Conservation (phyloP, 768 basidiomycete genomes). For the Psilocybe subaeruginosa region DNA sequence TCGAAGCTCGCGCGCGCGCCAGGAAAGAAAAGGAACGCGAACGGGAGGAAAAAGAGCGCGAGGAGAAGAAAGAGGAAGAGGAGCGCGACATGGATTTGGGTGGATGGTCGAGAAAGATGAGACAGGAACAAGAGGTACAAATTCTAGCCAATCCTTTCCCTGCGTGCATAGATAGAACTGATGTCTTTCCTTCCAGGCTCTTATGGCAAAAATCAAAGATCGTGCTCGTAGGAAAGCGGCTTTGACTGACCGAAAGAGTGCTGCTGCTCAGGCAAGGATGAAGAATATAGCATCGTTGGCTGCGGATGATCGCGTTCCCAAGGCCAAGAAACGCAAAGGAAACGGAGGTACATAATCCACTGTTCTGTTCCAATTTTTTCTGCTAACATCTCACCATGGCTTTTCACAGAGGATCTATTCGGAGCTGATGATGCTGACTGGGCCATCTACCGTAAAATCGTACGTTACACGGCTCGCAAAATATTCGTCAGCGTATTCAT, state of each 20-base stretch:
- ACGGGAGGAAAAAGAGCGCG: constrained; percentile 67
- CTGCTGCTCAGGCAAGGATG: constrained; percentile 94
- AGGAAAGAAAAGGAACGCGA: constrained; percentile 90
- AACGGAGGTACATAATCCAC: constrained; percentile 61
- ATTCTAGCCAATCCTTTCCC: neutral
- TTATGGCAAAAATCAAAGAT: constrained; percentile 87
- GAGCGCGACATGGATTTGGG: constrained; percentile 72
- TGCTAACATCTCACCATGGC: neutral
- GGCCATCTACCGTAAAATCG: constrained; percentile 97
- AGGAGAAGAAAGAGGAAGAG: constrained; percentile 77
- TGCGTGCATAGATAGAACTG: neutral
- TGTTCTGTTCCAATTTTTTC: neutral
- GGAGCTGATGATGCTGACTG: constrained; percentile 96
- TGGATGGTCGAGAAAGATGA: constrained; percentile 75
- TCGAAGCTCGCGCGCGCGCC: constrained; percentile 84
- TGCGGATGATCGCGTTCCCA: constrained; percentile 79
- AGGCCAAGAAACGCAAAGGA: constrained; percentile 79
- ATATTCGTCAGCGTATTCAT: neutral
- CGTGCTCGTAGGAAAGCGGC: constrained; percentile 79
- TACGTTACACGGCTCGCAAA: constrained; percentile 34
- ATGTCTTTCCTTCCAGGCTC: constrained; percentile 41
- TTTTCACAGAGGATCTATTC: constrained; percentile 79
- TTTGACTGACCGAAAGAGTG: constrained; percentile 88
- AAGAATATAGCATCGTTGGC: constrained; percentile 93
- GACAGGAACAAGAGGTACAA: constrained; percentile 79